Percentiles rank a stretch among this genome's conserved stretches.
Evolutionary conservation across 768 basidiomycete genomes (phyloP).

Genomic region (Naganishia onofrii): DNA sequence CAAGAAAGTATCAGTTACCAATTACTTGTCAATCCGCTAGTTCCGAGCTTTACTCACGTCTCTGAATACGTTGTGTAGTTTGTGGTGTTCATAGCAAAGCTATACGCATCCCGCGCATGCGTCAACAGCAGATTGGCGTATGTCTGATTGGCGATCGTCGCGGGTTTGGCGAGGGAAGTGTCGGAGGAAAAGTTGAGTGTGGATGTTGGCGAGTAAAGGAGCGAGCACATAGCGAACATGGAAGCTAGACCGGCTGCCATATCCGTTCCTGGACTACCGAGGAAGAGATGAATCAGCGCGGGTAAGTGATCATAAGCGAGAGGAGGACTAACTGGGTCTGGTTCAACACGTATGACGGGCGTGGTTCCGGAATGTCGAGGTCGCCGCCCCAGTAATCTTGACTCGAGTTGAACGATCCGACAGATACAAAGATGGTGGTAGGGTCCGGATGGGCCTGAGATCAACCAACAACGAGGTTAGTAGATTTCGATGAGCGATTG

Average conservation of each 20-base stretch:
- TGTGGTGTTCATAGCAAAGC: slow-evolving; percentile 65
- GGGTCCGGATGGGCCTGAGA: slow-evolving; percentile 73
- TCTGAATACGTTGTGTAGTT: slow-evolving; percentile 52
- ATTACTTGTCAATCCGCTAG: no score
- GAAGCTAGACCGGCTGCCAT: slow-evolving; percentile 78
- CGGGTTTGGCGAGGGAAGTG: slow-evolving; percentile 50
- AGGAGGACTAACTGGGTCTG: slow-evolving; percentile 56
- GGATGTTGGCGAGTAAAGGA: slow-evolving; percentile 66
- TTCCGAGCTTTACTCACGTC: neutral
- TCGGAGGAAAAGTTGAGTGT: slow-evolving; percentile 59
- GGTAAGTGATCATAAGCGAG: neutral
- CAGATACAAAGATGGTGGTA: slow-evolving; percentile 71
- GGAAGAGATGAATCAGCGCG: neutral
- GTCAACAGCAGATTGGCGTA: slow-evolving; percentile 69
- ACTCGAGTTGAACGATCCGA: slow-evolving; percentile 66
- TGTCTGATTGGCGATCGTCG: slow-evolving; percentile 57
- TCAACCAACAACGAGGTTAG: slow-evolving; percentile 1
- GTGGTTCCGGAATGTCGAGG: slow-evolving; percentile 66
- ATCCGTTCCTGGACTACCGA: slow-evolving; percentile 74
- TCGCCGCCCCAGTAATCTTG: slow-evolving; percentile 84
- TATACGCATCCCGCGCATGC: slow-evolving; percentile 73
- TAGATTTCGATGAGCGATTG: neutral
- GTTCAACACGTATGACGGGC: slow-evolving; percentile 77
- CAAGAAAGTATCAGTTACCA: slow-evolving; percentile 12
- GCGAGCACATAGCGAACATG: slow-evolving; percentile 82